Conservation (phyloP, 139 green algal species). For the Coccomyxa sp. region DNA sequence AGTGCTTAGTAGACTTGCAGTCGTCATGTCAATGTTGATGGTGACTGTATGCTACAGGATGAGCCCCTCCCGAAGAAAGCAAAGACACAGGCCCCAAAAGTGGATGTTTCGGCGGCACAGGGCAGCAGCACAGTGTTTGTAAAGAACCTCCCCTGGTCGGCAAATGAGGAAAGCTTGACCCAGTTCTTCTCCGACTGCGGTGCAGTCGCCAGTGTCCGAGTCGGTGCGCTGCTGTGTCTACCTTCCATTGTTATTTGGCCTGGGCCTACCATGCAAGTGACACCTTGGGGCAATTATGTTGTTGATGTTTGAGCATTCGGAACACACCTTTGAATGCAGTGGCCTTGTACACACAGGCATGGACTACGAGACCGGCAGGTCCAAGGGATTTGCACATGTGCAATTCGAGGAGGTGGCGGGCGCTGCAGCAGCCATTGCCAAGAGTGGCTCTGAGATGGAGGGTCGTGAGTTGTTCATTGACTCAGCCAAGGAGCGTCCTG, state of each 20-base stretch:
- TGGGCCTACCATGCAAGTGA: background rate
- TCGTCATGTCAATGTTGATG: no score
- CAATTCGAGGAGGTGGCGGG: slow-evolving; percentile 49
- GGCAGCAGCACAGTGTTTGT: slow-evolving; percentile 61
- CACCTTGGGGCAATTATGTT: background rate
- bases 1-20: no score
- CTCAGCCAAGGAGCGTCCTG: slow-evolving; percentile 38
- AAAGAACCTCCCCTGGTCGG: slow-evolving; percentile 65
- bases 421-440: slow-evolving; percentile 40
- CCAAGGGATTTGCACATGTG: slow-evolving; percentile 67
- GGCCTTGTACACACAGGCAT: background rate
- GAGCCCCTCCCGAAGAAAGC: slow-evolving; percentile 39
- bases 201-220: slow-evolving; percentile 43
- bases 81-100: slow-evolving; percentile 21
- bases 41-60: background rate
- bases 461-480: slow-evolving; percentile 63
- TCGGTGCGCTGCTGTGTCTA: slow-evolving; percentile 29
- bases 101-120: slow-evolving; percentile 24
- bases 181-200: slow-evolving; percentile 57
- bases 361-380: slow-evolving; percentile 37
- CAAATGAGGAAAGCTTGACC: slow-evolving; percentile 37
- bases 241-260: background rate
- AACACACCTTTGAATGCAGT: background rate
- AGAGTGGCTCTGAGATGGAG: slow-evolving; percentile 40
- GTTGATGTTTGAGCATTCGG: background rate